Conservation (phyloP, 306 rosid genomes). For the Lathyrus aphaca region DNA sequence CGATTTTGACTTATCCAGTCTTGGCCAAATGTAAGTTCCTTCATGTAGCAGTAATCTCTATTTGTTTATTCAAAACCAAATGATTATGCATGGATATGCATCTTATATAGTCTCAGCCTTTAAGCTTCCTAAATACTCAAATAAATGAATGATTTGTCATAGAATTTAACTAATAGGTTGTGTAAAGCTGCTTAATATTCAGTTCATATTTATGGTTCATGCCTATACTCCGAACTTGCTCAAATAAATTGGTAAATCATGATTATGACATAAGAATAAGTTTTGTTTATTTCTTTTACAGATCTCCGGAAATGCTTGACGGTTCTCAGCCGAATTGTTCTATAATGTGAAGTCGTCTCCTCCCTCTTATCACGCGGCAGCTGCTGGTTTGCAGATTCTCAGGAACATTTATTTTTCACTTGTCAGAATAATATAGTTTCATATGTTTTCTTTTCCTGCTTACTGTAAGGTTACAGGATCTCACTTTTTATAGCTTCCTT, state of each 20-base stretch:
- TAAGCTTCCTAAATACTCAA: too few relatives aligned
- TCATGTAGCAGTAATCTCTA: background rate
- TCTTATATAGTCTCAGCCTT: too few relatives aligned
- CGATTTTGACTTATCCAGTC: slow-evolving; percentile 74
- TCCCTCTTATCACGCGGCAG: slow-evolving; percentile 17
- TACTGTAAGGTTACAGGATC: slow-evolving; percentile 25
- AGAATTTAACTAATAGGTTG: too few relatives aligned
- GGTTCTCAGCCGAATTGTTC: slow-evolving; percentile 67
- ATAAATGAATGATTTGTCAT: too few relatives aligned
- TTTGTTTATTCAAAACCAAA: slow-evolving; percentile 8
- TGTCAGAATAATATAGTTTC: slow-evolving; percentile 45
- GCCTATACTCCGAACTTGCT: too few relatives aligned
- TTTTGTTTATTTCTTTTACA: slow-evolving; percentile 46
- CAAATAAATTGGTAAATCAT: too few relatives aligned
- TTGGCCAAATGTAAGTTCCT: slow-evolving; percentile 81
- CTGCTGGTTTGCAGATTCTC: slow-evolving; percentile 35
- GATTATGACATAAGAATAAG: too few relatives aligned
- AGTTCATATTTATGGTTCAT: too few relatives aligned
- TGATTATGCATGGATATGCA: background rate
- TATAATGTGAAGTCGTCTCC: slow-evolving; percentile 66
- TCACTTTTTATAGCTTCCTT: slow-evolving; percentile 24
- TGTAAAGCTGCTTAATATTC: too few relatives aligned
- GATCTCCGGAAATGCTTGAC: slow-evolving; percentile 86
- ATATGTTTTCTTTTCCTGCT: slow-evolving; percentile 28
- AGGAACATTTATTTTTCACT: slow-evolving; percentile 37